Conservation (phyloP, 2,329 filamentous ascomycete species). For the Aureobasidium subglaciale region DNA sequence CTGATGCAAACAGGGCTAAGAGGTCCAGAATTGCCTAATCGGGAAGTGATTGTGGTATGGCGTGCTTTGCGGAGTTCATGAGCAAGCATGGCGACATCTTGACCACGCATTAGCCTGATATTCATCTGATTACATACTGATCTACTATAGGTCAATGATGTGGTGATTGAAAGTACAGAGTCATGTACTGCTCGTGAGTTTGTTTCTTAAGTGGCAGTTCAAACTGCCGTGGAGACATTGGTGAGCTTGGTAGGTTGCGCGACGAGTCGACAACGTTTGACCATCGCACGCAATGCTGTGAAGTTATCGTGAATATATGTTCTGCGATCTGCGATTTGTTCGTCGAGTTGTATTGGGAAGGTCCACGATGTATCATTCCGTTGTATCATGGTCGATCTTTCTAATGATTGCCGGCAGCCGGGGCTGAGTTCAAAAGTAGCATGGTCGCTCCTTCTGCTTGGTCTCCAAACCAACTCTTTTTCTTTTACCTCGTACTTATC, state of each 20-base stretch:
- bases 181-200: background rate
- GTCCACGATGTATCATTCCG: background rate
- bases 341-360: background rate
- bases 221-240: background rate
- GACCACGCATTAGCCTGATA: background rate
- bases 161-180: background rate
- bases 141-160: background rate
- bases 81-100: slow-evolving; percentile 10
- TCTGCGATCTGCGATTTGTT: background rate
- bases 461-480: background rate
- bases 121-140: background rate
- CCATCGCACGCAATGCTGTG: slow-evolving; percentile 9
- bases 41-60: slow-evolving; percentile 7
- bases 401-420: background rate
- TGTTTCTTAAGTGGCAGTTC: background rate
- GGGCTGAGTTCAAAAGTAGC: background rate
- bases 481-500: background rate
- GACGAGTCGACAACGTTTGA: background rate
- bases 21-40: slow-evolving; percentile 8
- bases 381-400: background rate
- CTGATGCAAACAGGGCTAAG: background rate
- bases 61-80: slow-evolving; percentile 10
- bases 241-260: background rate
- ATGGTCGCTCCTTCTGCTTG: background rate
- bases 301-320: background rate